Evolutionary conservation across 108 stramenopile species (phyloP).

Genomic region (Conticribra guillardii): DNA sequence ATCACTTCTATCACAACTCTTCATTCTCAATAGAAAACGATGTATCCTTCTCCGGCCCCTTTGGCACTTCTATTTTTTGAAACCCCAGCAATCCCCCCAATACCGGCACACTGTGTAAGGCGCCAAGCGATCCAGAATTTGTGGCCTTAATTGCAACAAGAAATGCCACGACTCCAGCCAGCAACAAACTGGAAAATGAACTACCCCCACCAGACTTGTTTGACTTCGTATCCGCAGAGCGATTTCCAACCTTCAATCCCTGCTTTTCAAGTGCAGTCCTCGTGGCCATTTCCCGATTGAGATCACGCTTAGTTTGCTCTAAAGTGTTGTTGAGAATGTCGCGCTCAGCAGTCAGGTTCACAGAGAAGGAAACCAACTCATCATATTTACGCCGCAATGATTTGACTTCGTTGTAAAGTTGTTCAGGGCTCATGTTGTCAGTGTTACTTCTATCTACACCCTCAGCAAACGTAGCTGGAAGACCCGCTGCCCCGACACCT

Average conservation of each 20-base stretch:
- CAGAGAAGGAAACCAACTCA: constrained; percentile 90
- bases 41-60: too few relatives aligned
- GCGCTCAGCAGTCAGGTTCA: constrained; percentile 92
- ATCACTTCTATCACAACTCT: constrained; percentile 26
- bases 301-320: constrained; percentile 90
- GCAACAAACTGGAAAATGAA: constrained; percentile 24
- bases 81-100: constrained; percentile 47
- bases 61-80: background rate
- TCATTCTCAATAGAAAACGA: constrained; percentile 18
- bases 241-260: constrained; percentile 26
- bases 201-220: constrained; percentile 24
- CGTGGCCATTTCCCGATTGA: constrained; percentile 79
- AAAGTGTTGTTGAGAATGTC: constrained; percentile 93
- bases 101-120: constrained; percentile 43
- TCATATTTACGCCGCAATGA: constrained; percentile 91
- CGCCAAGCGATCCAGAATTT: constrained; percentile 37
- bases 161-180: constrained; percentile 34
- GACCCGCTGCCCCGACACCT: background rate
- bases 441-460: constrained; percentile 34
- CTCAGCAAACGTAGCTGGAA: constrained; percentile 8
- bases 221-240: constrained; percentile 2
- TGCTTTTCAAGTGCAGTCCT: constrained; percentile 66
- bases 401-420: constrained; percentile 70
- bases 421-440: constrained; percentile 79
- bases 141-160: constrained; percentile 39